Evolutionary conservation across 228 moss, liverwort and hornwort species (phyloP), one percentile per base, ranked within the genome.

Genomic region (Sphagnum fallax): DNA sequence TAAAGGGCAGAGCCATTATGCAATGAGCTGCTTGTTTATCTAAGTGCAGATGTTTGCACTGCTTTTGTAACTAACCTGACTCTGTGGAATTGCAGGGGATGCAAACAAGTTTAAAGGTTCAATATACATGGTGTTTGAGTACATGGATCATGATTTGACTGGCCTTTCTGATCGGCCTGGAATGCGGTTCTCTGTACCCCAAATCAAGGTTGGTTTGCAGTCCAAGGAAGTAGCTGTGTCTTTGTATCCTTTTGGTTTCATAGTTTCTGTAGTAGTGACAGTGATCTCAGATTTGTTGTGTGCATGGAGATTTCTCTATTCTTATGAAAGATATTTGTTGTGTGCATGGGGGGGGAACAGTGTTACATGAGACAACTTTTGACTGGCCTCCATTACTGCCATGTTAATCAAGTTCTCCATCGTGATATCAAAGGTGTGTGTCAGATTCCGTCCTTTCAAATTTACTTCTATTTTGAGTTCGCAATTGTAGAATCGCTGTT

Each of bases 71-170:
- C 48, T 49, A 6, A 65, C 50, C 47, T 65, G 13, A 47, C n/a
- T 15, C 10, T 13, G 48, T 49, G 67, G 52, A 72, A 82, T 75
- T 64, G 65, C 72, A 60, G 69, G 73, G 51, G 82, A 82, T 50
- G 69, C 73, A n/a, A 82, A 82, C 58, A 52, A 79, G 67, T 72
- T 79, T 65, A 82, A 86, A 65, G 86, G 82, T 4, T 77, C 77
- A 16, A 82, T 86, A 7, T 86, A 82, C 64, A 80, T 86, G 80
- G 86, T 86, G 11, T 82, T 86, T 60, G 86, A 86, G 51, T 86
- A 86, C 65, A 86, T 86, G 86, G 86, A 86, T 55, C 86, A 86
- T 65, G 86, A 86, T 66, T 71, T 86, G 12, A 80, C 82, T 13
- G 86, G 86, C 6, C 69, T 86, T 70, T 75, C 80, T 59, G 82